Percentiles rank a stretch among this genome's conserved stretches.
These are phyloP conservation scores for Boletus rubropictus DNA, from an alignment of 768 basidiomycete species.

Conservation along the genomic window DNA sequence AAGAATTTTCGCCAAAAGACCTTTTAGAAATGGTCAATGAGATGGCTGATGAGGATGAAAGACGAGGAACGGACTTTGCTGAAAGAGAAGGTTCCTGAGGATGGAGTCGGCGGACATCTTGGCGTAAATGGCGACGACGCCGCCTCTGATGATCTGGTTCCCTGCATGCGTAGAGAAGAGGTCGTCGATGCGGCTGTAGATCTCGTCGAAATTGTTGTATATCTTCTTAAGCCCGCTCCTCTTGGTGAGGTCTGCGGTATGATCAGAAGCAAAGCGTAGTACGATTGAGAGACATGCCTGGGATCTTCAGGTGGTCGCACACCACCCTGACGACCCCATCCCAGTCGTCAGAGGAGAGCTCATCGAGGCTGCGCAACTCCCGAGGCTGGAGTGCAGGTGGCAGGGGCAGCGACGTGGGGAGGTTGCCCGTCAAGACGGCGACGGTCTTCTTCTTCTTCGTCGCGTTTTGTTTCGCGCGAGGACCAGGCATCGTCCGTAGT, in stretches of 20 bases:
- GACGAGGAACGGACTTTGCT: conserved; percentile 39
- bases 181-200: conserved; percentile 46
- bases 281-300: conserved; percentile 35
- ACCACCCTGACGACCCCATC: conserved; percentile 40
- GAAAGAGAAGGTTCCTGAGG: conserved; percentile 53
- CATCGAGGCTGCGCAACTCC: conserved; percentile 14
- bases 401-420: background rate
- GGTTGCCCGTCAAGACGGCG: background rate
- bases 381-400: conserved; percentile 18
- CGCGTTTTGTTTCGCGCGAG: conserved; percentile 18
- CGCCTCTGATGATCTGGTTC: conserved; percentile 48
- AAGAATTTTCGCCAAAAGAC: conserved; percentile 51
- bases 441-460: conserved; percentile 16
- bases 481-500: conserved; percentile 27
- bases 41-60: background rate
- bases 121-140: conserved; percentile 55
- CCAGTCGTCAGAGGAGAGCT: conserved; percentile 41
- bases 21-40: conserved; percentile 27
- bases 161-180: conserved; percentile 38
- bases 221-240: conserved; percentile 59
- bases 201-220: conserved; percentile 49
- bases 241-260: conserved; percentile 44
- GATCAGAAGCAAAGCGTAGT: background rate
- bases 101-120: conserved; percentile 59
- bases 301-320: conserved; percentile 47